A percentile compares a stretch with the other conserved stretches of the same genome.
Evolutionary conservation across 805 yeast genomes (phyloP).

Genomic region (Candida verbasci): DNA sequence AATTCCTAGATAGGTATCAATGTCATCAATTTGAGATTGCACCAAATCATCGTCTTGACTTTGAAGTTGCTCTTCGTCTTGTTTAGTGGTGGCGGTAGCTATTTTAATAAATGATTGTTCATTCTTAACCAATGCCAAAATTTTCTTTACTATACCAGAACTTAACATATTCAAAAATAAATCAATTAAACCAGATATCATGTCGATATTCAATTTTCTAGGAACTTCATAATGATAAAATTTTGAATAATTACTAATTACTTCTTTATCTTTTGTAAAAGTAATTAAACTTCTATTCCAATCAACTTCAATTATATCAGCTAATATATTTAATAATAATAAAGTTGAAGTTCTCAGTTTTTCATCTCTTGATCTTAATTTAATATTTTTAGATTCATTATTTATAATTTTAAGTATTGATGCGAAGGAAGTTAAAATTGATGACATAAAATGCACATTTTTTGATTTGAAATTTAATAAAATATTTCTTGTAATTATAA

Average conservation of each 20-base stretch:
- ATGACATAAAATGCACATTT: conserved; percentile 14
- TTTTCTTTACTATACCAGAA: conserved; percentile 23
- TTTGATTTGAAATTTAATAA: conserved; percentile 16
- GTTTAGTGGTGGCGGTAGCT: conserved; percentile 2
- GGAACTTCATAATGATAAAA: conserved; percentile 29
- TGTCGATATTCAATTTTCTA: conserved; percentile 15
- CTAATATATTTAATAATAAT: conserved; percentile 26
- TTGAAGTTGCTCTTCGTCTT: conserved; percentile 3
- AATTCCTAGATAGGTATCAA: conserved; percentile 29
- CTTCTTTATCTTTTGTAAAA: conserved; percentile 11
- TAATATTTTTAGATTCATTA: conserved; percentile 16
- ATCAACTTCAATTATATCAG: conserved; percentile 20
- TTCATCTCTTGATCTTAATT: conserved; percentile 25
- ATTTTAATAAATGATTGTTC: conserved; percentile 8
- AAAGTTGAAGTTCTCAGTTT: conserved; percentile 28
- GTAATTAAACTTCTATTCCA: conserved; percentile 23
- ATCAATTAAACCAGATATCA: conserved; percentile 21
- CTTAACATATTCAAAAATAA: conserved; percentile 27
- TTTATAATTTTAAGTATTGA: conserved; percentile 19
- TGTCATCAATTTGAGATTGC: conserved; percentile 17
- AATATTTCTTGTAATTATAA: conserved; percentile 25
- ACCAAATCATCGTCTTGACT: conserved; percentile 7
- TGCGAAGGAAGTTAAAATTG: conserved; percentile 20
- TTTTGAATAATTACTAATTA: conserved; percentile 18
- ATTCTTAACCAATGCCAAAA: conserved; percentile 21